Evolutionary conservation across 2,329 filamentous ascomycete species (phyloP).

Genomic region (Clonostachys solani): DNA sequence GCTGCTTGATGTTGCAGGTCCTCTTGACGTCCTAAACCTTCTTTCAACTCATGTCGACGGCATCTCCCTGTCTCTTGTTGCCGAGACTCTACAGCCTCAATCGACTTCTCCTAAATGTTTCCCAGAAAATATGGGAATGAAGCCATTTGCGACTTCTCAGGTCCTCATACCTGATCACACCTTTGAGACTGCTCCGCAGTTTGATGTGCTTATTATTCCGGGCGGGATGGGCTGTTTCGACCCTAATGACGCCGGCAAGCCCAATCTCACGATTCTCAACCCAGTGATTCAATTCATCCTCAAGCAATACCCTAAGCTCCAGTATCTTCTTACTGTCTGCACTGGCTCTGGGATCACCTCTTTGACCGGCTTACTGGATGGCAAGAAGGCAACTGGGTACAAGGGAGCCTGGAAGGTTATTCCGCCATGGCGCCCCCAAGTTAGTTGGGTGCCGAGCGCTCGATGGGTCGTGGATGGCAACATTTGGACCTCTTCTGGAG

Average conservation of each 20-base stretch:
- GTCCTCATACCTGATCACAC: slow-evolving; percentile 28
- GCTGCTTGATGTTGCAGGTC: slow-evolving; percentile 34
- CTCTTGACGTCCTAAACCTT: slow-evolving; percentile 33
- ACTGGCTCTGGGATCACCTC: slow-evolving; percentile 54
- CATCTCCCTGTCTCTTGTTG: slow-evolving; percentile 31
- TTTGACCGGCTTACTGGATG: slow-evolving; percentile 50
- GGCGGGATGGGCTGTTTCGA: slow-evolving; percentile 26
- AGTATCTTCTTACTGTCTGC: slow-evolving; percentile 56
- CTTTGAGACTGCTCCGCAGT: slow-evolving; percentile 20
- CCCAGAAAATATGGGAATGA: no score
- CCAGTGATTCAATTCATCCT: slow-evolving; percentile 34
- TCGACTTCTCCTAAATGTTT: slow-evolving; percentile 16
- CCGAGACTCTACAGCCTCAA: slow-evolving; percentile 29
- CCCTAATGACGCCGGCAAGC: slow-evolving; percentile 8
- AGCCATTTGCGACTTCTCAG: slow-evolving; percentile 4
- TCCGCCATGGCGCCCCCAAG: slow-evolving; percentile 28
- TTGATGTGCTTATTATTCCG: slow-evolving; percentile 31
- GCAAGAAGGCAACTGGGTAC: slow-evolving; percentile 56
- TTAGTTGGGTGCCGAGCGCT: slow-evolving; percentile 51
- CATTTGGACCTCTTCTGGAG: slow-evolving; percentile 57
- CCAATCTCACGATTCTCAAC: slow-evolving; percentile 14
- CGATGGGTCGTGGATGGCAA: slow-evolving; percentile 59
- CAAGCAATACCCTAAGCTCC: slow-evolving; percentile 31
- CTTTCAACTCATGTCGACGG: slow-evolving; percentile 19
- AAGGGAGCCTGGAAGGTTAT: slow-evolving; percentile 45